Evolutionary conservation across 306 rosid species (phyloP).

Genomic region (Cicer chorassanicum): DNA sequence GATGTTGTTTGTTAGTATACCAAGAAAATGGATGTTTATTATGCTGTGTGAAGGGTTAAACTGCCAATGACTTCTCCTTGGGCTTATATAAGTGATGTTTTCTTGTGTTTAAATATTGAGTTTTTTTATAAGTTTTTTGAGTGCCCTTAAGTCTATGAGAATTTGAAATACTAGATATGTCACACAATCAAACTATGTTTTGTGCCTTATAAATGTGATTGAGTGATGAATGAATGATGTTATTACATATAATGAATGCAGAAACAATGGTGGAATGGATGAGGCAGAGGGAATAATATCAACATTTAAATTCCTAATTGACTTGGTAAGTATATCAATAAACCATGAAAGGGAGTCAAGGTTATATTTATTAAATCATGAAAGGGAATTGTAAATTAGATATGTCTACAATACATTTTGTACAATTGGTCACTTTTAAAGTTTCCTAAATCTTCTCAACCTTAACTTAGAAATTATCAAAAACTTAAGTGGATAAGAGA

Average conservation of each 20-base stretch:
- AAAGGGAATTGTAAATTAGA: conserved; percentile 20
- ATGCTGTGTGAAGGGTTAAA: background rate
- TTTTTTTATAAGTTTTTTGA: conserved; percentile 23
- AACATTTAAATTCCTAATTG: too few relatives aligned
- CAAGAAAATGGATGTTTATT: background rate
- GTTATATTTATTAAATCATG: background rate
- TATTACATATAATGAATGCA: background rate
- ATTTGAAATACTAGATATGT: background rate
- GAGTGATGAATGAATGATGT: background rate
- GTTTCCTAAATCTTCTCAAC: conserved; percentile 25
- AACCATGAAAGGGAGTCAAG: background rate
- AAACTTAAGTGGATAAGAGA: conserved; percentile 34
- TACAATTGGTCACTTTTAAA: conserved; percentile 32
- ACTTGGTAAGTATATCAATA: background rate
- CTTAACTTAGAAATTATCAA: conserved; percentile 20
- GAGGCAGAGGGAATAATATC: background rate
- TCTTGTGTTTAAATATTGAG: background rate
- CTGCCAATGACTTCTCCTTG: background rate
- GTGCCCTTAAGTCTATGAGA: background rate
- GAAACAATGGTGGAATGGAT: background rate
- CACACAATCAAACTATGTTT: background rate
- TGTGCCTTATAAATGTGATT: background rate
- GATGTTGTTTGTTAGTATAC: conserved; percentile 5
- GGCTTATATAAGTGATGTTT: background rate
- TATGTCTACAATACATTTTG: conserved; percentile 32